Evolutionary conservation across 768 basidiomycete genomes (phyloP), one percentile per base, ranked within the genome.

Genomic region (Auricularia heimuer): DNA sequence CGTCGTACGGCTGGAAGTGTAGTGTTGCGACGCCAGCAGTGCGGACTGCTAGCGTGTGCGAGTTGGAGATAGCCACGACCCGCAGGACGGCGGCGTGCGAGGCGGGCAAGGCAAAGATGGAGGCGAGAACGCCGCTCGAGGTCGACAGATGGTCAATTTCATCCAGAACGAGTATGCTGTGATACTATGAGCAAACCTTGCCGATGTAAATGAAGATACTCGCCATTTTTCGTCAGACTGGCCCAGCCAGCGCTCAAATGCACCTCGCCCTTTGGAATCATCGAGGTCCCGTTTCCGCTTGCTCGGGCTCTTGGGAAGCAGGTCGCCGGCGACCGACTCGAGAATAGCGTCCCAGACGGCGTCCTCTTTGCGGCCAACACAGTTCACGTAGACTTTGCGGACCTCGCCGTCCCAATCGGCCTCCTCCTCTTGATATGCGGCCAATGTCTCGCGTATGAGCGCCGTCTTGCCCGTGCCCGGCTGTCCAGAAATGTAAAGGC

Each of bases 381-480:
- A 94, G 71, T 94, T 94, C 68, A 92, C 75, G 63, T 81, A 77
- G 54, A 87, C 73, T 24, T 60, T 60, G 56, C 56, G 56, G 12
- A 86, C 76, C 67, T 78, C 80, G 54, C 83, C 72, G 1, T 58
- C 63, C 16, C 54, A 21, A n/a, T 79, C 72, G 4, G 70, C 68
- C 35, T 78, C 77, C 7, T 77, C 69, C 33, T 78, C 74, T 34
- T 82, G 56, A 33, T 33, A 60, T 33, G 56, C 56, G 6, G 56
- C 29, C 1, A 94, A 73, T 35, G 92, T 76, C 3, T 85, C 78
- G 69, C 88, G 87, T 34, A 94, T 83, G 3, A 96, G 78, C 0
- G 92, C 93, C 1, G 92, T 95, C 77, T 96, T 95, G 21, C 93
- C 93, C 2, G 92, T 93, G 1, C 95, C 96, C 3, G 94, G 94